Base-by-base conservation (phyloP, 2,329 filamentous ascomycete species). In the Penicillium olsonii region DNA sequence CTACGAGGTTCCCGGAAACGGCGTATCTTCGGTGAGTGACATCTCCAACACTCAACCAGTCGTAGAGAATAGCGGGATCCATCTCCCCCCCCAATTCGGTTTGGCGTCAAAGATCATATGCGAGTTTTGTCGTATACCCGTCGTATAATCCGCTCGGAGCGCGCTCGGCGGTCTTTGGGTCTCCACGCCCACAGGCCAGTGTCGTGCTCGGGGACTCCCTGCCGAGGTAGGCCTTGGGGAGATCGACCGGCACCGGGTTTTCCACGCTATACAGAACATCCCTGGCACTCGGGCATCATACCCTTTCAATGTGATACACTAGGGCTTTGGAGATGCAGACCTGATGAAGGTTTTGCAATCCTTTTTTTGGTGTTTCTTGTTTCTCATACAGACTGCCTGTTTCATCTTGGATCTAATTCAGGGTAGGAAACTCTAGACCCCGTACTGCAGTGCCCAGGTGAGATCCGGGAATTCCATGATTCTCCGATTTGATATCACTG, bases 101-200 rank as follows among this genome's bases (percentile, higher is more conserved):
- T 15, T 35, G 33, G 33, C 33, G 33, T 35, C 22, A 24, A n/a
- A 35, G 33, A 35, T 35, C 33, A 35, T 35, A 18, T 35, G 33
- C 33, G 33, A 35, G 29, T 40, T 45, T 35, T 40, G 37, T 43
- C 41, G 47, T 53, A 49, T 46, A 18, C 24, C 24, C 22, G 37
- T 38, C 54, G 50, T 55, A 55, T 57, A 26, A n/a, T n/a, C 19
- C n/a, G 15, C 34, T 46, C 40, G 26, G 14, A 27, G 24, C 20
- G 33, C 33, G 33, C 33, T 35, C 15, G 15, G 27, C 27, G 27
- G 27, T 31, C 27, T 31, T 14, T 9, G 5, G 14, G 20, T 37
- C 37, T 26, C 22, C 31, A 17, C 19, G 27, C 27, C 4, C 27
- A 42, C 29, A 34, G 27, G 27, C 27, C 26, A 19, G 19, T 20